Conservation (phyloP, 306 rosid species). For the Luffa acutangula region DNA sequence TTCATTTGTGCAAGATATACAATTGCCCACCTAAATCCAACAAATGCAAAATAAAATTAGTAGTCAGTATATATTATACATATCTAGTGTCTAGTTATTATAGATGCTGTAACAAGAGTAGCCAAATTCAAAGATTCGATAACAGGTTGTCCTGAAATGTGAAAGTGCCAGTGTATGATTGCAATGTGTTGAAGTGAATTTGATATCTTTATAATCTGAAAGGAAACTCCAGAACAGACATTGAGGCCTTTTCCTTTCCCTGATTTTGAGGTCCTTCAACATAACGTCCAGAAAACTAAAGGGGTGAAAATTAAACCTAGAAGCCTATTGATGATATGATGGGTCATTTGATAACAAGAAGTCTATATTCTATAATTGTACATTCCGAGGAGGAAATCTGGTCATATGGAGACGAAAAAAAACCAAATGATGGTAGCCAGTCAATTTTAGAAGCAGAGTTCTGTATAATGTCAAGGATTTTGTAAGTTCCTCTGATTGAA, state of each 20-base stretch:
- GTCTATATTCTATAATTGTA: neutral
- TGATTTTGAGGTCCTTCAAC: neutral
- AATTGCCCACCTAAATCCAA: conserved; percentile 81
- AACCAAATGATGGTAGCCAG: neutral
- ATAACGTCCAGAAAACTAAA: neutral
- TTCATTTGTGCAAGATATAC: conserved; percentile 97
- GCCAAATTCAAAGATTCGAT: neutral
- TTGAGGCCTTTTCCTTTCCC: neutral
- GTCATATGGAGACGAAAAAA: neutral
- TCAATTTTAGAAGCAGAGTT: neutral
- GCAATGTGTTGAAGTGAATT: neutral
- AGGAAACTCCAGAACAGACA: neutral
- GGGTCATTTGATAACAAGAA: neutral
- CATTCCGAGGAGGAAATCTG: neutral
- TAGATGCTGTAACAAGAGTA: neutral
- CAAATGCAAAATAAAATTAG: neutral
- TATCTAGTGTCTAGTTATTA: neutral
- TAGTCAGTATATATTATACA: neutral
- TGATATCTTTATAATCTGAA: neutral
- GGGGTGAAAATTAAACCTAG: neutral
- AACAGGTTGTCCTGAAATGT: neutral
- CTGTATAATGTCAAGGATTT: neutral
- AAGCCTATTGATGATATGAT: neutral
- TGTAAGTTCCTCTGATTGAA: neutral
- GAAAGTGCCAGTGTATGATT: neutral